Evolutionary conservation across 257 asterid genomes (phyloP), one percentile per base, ranked within the genome.

Genomic region (Mentha longifolia): DNA sequence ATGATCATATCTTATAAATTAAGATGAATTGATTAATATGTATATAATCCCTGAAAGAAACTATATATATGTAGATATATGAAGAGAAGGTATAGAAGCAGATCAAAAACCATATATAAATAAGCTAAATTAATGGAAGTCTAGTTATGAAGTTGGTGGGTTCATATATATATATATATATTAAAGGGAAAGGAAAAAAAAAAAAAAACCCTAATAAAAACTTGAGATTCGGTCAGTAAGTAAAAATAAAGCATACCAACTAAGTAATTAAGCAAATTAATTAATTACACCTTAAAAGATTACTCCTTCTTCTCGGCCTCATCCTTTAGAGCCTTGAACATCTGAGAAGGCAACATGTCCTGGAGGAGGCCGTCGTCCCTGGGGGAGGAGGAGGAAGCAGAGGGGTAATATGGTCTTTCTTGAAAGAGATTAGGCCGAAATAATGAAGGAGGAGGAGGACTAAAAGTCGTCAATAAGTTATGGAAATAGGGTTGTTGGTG

Each of bases 351-450:
- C 80, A 92, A 39, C 82, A 92, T 88, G 68, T 92, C 98, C 68
- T 92, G 95, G 7, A 92, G 92, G 68, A 92, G 97, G 3, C 97
- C 98, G 68, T 85, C 76, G 73, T 90, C 97, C 71, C 85, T 78
- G 25, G 71, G 62, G 73, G 46, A 7, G 47, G 47, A 8, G 47
- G 75, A 39, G 2, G 78, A 66, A 15, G 84, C 20, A 6, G 87
- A 45, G 67, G 85, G 85, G 72, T 22, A 62, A 64, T 83, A 80
- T 1, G 78, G 71, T 71, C 90, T 82, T 58, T 81, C 87, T 69
- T 46, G 82, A 70, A 77, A 74, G 50, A 69, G 52, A 37, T 78
- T 51, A 46, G 70, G 57, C 39, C 7, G 8, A 45, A 75, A 59
- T 10, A 79, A 39, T 41, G 39, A 3, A 9, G 31, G 8, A n/a